Evolutionary conservation across 164 flowering plant species (phyloP).

Genomic region (Taxillus chinensis): DNA sequence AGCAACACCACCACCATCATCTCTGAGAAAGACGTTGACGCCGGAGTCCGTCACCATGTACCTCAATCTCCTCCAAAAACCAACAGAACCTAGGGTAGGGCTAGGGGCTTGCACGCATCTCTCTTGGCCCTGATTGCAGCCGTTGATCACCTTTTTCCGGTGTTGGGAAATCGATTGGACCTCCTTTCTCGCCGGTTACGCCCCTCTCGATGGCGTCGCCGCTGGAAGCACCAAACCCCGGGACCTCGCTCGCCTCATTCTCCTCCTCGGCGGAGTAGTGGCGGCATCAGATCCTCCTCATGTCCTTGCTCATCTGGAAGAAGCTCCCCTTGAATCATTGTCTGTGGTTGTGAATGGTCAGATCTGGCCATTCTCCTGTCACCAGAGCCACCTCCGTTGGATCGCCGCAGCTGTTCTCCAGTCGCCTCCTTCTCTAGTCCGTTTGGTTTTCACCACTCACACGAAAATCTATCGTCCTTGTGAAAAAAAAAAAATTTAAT

Average conservation of each 20-base stretch:
- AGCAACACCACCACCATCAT: background rate
- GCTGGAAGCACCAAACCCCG: background rate
- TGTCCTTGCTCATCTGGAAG: no score
- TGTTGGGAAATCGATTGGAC: no score
- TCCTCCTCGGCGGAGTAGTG: no score
- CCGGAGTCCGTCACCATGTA: background rate
- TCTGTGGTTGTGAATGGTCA: background rate
- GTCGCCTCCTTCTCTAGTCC: no score
- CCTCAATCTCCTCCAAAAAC: constrained; percentile 10
- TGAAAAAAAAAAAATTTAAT: no score
- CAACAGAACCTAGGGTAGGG: background rate
- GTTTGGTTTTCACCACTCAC: background rate
- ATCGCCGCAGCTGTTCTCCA: no score
- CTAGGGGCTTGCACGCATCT: constrained; percentile 7
- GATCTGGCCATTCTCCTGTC: no score
- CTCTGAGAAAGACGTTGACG: background rate
- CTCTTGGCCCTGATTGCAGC: background rate
- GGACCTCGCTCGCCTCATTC: no score
- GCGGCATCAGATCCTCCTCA: no score
- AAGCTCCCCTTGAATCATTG: no score
- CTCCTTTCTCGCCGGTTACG: no score
- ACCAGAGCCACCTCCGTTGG: background rate
- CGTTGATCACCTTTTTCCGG: no score
- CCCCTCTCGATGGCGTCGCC: background rate
- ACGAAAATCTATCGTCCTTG: background rate